Percentiles rank a stretch among this genome's conserved stretches.
phyloP scores from a whole-genome alignment of 2,329 filamentous ascomycete species.

The Didymella glomerata region DNA sequence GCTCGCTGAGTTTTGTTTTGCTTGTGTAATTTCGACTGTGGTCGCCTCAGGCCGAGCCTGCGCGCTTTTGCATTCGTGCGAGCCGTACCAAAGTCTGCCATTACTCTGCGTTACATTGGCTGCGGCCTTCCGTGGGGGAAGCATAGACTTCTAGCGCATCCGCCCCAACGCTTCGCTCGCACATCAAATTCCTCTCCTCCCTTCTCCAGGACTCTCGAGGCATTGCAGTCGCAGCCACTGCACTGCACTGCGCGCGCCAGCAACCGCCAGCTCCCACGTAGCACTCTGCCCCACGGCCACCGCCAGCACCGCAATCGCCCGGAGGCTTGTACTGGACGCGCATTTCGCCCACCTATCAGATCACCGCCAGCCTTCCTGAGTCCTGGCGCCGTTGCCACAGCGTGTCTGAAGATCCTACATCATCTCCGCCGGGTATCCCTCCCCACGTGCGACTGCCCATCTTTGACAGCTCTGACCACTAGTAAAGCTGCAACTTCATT shows the following conservation, averaged over 20 bases:
- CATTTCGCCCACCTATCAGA: constrained; percentile 17
- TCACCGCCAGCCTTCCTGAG: constrained; percentile 9
- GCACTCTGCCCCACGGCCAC: constrained; percentile 10
- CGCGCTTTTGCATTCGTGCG: constrained; percentile 8
- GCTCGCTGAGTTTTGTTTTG: constrained; percentile 10
- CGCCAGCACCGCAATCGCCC: constrained; percentile 16
- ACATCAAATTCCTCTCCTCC: constrained; percentile 35
- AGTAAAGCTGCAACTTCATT: constrained; percentile 28
- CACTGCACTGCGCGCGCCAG: constrained; percentile 19
- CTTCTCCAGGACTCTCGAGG: constrained; percentile 22
- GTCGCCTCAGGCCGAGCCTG: constrained; percentile 12
- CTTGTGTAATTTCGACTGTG: constrained; percentile 14
- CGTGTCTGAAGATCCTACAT: constrained; percentile 43
- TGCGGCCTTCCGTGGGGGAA: constrained; percentile 23
- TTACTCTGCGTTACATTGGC: constrained; percentile 29
- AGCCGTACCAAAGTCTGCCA: constrained; percentile 25
- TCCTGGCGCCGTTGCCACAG: constrained; percentile 43
- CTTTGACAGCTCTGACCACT: constrained; percentile 37
- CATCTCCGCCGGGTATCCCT: constrained; percentile 45
- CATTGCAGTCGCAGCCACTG: constrained; percentile 18
- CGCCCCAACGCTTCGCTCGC: constrained; percentile 20
- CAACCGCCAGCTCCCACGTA: constrained; percentile 1
- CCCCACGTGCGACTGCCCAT: constrained; percentile 32
- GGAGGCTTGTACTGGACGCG: constrained; percentile 5
- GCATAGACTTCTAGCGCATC: constrained; percentile 20